Evolutionary conservation across 1,139 yeast species (phyloP), one percentile per base, ranked within the genome.

Genomic region (Hanseniaspora gamundiae): DNA sequence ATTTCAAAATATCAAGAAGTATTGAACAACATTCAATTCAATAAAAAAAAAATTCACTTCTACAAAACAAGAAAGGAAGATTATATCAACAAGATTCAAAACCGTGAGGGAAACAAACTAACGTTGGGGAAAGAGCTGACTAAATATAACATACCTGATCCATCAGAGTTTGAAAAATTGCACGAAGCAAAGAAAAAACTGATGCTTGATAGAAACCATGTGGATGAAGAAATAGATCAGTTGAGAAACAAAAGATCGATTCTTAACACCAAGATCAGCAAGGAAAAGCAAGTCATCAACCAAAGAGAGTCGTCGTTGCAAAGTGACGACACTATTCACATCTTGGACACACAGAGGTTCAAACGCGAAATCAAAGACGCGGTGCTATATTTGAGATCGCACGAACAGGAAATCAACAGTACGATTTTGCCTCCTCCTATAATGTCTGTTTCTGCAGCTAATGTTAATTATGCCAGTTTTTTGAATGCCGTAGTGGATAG

Each of bases 371-470:
- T 61, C 4, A 55, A 65, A 38, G 52, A 55, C 11, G 78, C 78
- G 0, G 68, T 73, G 5, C 49, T 52, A 31, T 56, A 65, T 46
- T 54, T 76, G 22, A 58, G 72, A 44, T 47, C 54, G 9, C 56
- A 66, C 35, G 53, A 59, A 22, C 61, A 54, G 11, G 59, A 65
- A 14, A 66, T 73, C 42, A 56, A 62, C 35, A 63, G 63, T 0
- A 58, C 58, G 9, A 76, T 82, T 45, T 74, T 68, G 50, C 94
- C 82, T 54, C 93, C 95, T 2, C 93, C 96, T 0, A 66, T 79
- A n/a, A 67, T 86, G 35, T 70, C 83, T 0, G 68, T 93, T 39
- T 68, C 73, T 19, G 74, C 78, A 1, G 68, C 66, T 2, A 72
- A 78, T 48, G 60, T 61, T 14, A 56, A 55, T 4, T 71, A 70